phyloP scores from a whole-genome alignment of 352 stramenopile genomes.

The Phytophthora sp. region DNA sequence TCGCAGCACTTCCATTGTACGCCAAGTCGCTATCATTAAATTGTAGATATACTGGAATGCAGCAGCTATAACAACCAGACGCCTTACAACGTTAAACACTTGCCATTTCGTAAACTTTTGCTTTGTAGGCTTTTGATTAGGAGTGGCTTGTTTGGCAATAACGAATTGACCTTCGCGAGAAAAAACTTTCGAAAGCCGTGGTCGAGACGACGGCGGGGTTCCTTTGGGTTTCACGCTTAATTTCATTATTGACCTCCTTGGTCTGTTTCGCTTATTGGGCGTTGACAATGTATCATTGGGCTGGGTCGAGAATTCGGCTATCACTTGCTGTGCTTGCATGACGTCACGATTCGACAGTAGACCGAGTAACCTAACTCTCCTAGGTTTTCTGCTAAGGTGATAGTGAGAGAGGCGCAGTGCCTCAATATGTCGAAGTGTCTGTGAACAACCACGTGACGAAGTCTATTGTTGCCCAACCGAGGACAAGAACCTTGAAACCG shows the following conservation, averaged over 20 bases:
- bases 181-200: not conserved
- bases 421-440: too few species aligned
- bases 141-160: not conserved
- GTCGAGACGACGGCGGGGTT: not conserved
- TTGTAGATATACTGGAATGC: conserved; percentile 32
- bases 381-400: too few species aligned
- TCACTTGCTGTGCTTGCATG: too few species aligned
- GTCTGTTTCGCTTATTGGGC: not conserved
- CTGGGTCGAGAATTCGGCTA: too few species aligned
- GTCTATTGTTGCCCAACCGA: not conserved
- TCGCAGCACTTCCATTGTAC: conserved; percentile 12
- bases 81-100: conserved; percentile 19
- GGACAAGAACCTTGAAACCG: not conserved
- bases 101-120: not conserved
- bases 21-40: conserved; percentile 16
- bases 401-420: too few species aligned
- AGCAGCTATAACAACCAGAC: conserved; percentile 17
- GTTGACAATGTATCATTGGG: too few species aligned
- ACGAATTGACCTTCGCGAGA: not conserved
- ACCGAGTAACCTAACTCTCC: too few species aligned
- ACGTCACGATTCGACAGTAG: too few species aligned
- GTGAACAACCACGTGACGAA: not conserved
- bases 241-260: not conserved
- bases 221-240: not conserved
- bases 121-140: not conserved